Evolutionary conservation across 768 basidiomycete species (phyloP).

Genomic region (Daedaleopsis sinensis): DNA sequence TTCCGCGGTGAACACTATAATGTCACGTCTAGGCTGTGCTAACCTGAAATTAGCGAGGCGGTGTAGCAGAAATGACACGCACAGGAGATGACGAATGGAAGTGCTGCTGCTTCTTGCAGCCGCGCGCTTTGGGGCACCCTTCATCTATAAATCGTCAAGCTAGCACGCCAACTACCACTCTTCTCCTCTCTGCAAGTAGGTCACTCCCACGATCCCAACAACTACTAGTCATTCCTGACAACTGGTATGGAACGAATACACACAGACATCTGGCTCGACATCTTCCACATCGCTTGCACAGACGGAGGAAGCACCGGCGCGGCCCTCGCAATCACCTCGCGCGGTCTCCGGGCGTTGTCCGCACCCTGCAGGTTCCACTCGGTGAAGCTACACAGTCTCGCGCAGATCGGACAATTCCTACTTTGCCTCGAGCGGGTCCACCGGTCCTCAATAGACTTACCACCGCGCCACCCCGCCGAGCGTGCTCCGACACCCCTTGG

Average conservation of each 20-base stretch:
- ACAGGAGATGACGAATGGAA: no score
- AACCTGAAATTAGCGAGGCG: no score
- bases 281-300: conserved; percentile 10
- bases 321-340: conserved; percentile 11
- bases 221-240: no score
- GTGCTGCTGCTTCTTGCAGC: no score
- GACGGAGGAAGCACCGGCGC: conserved; percentile 16
- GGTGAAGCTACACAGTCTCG: conserved; percentile 11
- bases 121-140: no score
- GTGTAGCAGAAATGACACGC: no score
- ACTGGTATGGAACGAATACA: conserved; percentile 1
- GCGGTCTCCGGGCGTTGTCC: conserved; percentile 1
- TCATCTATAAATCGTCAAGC: no score
- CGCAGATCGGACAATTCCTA: conserved; percentile 13
- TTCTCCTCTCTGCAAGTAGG: no score
- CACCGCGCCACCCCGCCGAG: not conserved
- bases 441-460: not conserved
- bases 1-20: no score
- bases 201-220: no score
- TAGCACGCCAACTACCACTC: no score
- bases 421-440: conserved; percentile 14
- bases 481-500: not conserved
- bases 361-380: conserved; percentile 15
- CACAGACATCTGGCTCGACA: conserved; percentile 6
- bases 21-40: no score